Conservation (phyloP, 2,329 filamentous ascomycete species). For the Blumeriella jaapii region DNA sequence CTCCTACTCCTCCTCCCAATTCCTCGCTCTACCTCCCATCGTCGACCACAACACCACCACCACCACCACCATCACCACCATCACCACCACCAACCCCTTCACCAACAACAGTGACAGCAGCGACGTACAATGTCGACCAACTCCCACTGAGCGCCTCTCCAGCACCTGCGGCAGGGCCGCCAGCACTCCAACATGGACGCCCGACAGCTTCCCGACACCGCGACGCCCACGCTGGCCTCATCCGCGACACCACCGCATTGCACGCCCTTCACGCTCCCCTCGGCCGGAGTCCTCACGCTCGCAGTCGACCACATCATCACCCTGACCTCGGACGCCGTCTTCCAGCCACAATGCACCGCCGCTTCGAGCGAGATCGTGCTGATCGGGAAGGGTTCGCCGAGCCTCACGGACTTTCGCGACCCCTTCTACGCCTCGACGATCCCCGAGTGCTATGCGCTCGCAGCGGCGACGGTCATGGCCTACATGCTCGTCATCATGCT, state of each 20-base stretch:
- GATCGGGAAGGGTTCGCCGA: slow-evolving; percentile 14
- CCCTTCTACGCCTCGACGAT: slow-evolving; percentile 92
- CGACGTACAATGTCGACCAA: slow-evolving; percentile 14
- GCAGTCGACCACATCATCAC: slow-evolving; percentile 29
- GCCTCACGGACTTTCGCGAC: slow-evolving; percentile 50
- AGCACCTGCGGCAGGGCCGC: slow-evolving; percentile 23
- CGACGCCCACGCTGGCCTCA: slow-evolving; percentile 24
- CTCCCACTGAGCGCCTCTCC: slow-evolving; percentile 10
- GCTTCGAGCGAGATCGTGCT: slow-evolving; percentile 26
- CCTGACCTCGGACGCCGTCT: slow-evolving; percentile 37
- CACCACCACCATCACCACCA: too few relatives aligned
- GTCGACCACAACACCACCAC: too few relatives aligned
- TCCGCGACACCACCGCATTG: slow-evolving; percentile 37
- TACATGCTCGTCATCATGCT: slow-evolving; percentile 82
- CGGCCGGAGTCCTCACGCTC: slow-evolving; percentile 38
- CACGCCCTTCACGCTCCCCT: slow-evolving; percentile 50
- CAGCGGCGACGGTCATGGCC: slow-evolving; percentile 79
- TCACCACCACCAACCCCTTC: too few relatives aligned
- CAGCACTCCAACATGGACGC: slow-evolving; percentile 19
- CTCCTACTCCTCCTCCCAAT: too few relatives aligned
- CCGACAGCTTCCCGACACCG: slow-evolving; percentile 24
- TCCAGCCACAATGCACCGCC: slow-evolving; percentile 37
- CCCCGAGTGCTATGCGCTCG: slow-evolving; percentile 86
- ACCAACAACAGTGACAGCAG: too few relatives aligned
- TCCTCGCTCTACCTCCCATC: too few relatives aligned